Evolutionary conservation across 2,329 filamentous ascomycete genomes (phyloP).

Genomic region (Immersiporthe knoxdaviesiana): DNA sequence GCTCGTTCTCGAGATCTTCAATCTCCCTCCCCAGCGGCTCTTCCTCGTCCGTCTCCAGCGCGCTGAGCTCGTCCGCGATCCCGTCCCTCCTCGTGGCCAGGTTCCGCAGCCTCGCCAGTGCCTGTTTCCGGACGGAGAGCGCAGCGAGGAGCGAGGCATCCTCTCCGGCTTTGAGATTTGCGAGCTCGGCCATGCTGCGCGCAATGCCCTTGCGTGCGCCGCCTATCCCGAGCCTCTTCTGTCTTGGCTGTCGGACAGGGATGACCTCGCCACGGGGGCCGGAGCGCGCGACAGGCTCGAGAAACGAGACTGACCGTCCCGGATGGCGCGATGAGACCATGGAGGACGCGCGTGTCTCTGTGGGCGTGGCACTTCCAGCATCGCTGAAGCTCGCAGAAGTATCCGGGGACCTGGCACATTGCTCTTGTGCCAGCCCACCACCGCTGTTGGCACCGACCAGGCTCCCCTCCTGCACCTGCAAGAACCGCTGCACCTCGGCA

Average conservation of each 20-base stretch:
- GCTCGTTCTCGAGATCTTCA: slow-evolving; percentile 59
- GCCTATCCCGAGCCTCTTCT: slow-evolving; percentile 58
- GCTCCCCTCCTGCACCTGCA: slow-evolving; percentile 54
- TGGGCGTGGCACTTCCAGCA: slow-evolving; percentile 47
- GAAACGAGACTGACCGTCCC: slow-evolving; percentile 39
- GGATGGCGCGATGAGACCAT: slow-evolving; percentile 40
- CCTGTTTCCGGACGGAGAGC: slow-evolving; percentile 58
- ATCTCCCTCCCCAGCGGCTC: slow-evolving; percentile 66
- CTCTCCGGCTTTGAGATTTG: slow-evolving; percentile 70
- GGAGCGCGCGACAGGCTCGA: slow-evolving; percentile 47
- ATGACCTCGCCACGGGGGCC: slow-evolving; percentile 54
- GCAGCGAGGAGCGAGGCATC: slow-evolving; percentile 62
- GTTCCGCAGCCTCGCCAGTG: slow-evolving; percentile 60
- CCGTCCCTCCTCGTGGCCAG: slow-evolving; percentile 54
- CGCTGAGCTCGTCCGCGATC: slow-evolving; percentile 55
- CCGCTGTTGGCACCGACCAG: slow-evolving; percentile 43
- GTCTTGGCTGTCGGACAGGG: slow-evolving; percentile 62
- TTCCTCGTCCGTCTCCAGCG: slow-evolving; percentile 58
- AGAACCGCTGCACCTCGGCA: slow-evolving; percentile 50
- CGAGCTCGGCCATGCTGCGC: slow-evolving; percentile 65
- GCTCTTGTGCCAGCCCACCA: background rate
- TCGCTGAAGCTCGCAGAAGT: slow-evolving; percentile 40
- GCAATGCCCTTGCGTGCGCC: slow-evolving; percentile 68
- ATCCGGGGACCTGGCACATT: background rate
- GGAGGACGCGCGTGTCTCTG: slow-evolving; percentile 43